A percentile compares a stretch with the other conserved stretches of the same genome.
Conservation (phyloP, 1,139 yeast species). For the Kurtzmaniella natalensis region DNA sequence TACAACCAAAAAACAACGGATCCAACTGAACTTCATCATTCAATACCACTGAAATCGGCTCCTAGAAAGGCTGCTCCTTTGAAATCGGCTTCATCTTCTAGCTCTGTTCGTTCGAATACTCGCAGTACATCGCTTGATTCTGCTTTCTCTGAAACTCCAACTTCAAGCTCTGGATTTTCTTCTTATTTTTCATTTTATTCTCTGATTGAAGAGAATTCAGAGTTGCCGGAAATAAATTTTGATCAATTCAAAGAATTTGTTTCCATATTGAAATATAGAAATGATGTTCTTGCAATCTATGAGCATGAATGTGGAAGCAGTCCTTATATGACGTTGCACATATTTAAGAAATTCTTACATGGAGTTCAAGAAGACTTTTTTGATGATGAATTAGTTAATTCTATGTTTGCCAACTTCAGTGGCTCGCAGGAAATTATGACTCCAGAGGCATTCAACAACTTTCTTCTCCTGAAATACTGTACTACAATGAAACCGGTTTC, state of each 20-base stretch:
- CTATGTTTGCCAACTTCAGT: constrained; percentile 45
- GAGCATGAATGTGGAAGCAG: constrained; percentile 13
- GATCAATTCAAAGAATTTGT: constrained; percentile 74
- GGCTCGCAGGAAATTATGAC: constrained; percentile 29
- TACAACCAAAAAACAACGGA: no score
- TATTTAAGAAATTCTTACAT: constrained; percentile 44
- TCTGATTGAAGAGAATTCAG: not conserved
- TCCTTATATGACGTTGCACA: constrained; percentile 40
- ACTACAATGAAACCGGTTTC: constrained; percentile 24
- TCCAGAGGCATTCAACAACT: constrained; percentile 49
- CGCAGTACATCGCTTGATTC: no score
- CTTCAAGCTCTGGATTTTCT: no score
- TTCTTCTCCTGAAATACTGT: constrained; percentile 45
- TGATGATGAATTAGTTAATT: constrained; percentile 21
- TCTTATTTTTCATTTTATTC: no score
- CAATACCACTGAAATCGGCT: no score
- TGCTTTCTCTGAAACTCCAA: constrained; percentile 35
- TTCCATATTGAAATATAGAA: constrained; percentile 34
- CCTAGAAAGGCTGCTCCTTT: no score
- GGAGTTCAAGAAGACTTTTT: constrained; percentile 48
- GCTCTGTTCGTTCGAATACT: no score
- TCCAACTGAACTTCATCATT: no score
- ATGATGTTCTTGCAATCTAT: constrained; percentile 31
- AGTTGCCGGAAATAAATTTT: constrained; percentile 29
- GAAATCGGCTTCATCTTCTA: no score